Conservation (phyloP, 441 rosid species). For the Arabidopsis lyrata region DNA sequence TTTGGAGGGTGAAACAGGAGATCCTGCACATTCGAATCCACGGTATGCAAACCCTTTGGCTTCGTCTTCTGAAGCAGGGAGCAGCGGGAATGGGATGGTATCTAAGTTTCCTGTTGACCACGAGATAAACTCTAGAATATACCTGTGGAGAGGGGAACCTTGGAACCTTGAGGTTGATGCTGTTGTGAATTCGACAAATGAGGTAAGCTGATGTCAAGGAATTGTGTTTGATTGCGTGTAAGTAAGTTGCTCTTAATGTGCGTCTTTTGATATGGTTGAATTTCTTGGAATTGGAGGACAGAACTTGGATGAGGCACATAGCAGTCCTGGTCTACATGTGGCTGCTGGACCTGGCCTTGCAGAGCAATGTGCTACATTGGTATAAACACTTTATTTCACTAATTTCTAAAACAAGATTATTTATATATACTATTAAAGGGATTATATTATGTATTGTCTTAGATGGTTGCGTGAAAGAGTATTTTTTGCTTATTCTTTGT, state of each 20-base stretch:
- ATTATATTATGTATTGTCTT: neutral
- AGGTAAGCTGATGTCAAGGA: constrained; percentile 56
- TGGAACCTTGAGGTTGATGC: constrained; percentile 99
- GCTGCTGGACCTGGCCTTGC: constrained; percentile 99
- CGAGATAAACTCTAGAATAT: constrained; percentile 85
- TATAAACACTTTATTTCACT: constrained; percentile 41
- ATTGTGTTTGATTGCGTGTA: neutral
- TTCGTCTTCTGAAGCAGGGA: constrained; percentile 61
- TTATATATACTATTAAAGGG: neutral
- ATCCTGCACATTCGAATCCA: constrained; percentile 68
- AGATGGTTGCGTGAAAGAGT: constrained; percentile 10
- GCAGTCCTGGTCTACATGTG: constrained; percentile 94
- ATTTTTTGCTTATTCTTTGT: constrained; percentile 36
- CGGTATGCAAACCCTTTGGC: constrained; percentile 86
- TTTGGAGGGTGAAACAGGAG: constrained; percentile 67
- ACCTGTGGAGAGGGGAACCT: constrained; percentile 97
- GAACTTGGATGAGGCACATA: constrained; percentile 96
- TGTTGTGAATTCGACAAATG: constrained; percentile 97
- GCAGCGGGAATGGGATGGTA: constrained; percentile 65
- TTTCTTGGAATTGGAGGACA: constrained; percentile 50
- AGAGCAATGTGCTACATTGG: constrained; percentile 96
- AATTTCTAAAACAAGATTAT: neutral
- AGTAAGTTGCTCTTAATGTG: constrained; percentile 1
- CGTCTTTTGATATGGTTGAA: constrained; percentile 7
- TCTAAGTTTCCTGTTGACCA: constrained; percentile 92